A percentile compares a stretch with the other conserved stretches of the same genome.
Conservation (phyloP, 1,284 basidiomycete genomes). For the Fomitopsis palustris region DNA sequence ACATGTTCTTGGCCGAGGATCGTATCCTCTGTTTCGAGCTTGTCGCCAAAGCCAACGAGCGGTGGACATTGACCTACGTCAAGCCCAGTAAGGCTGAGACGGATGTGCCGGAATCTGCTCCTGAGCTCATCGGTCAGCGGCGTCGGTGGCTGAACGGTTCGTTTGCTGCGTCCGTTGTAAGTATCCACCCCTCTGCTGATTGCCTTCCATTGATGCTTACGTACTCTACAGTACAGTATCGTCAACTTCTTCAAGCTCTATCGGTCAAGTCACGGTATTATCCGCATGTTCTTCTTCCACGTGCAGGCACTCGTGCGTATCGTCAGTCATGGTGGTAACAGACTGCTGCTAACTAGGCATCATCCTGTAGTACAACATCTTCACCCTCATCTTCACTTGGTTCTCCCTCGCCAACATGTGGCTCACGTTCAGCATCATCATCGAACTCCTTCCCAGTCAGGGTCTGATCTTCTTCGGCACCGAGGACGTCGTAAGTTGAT, state of each 20-base stretch:
- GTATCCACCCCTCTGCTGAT: constrained; percentile 25
- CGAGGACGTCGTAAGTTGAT: constrained; percentile 47
- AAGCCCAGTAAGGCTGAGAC: constrained; percentile 96
- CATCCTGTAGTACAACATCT: constrained; percentile 63
- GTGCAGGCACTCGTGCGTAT: constrained; percentile 79
- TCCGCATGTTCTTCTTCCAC: constrained; percentile 95
- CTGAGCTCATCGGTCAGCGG: constrained; percentile 93
- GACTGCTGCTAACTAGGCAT: constrained; percentile 3
- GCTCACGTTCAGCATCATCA: constrained; percentile 96
- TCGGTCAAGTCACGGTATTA: constrained; percentile 76
- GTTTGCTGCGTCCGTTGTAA: constrained; percentile 90
- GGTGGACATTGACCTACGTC: constrained; percentile 92
- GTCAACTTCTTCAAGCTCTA: constrained; percentile 94
- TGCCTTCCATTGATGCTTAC: not conserved
- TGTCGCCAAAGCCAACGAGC: constrained; percentile 84
- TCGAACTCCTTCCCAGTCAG: constrained; percentile 78
- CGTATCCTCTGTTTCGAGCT: constrained; percentile 97
- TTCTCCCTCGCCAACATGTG: constrained; percentile 92
- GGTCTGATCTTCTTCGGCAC: constrained; percentile 71
- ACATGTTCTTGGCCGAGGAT: constrained; percentile 95
- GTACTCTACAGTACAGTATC: constrained; percentile 70
- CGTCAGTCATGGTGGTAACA: not conserved
- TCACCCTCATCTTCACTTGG: constrained; percentile 85
- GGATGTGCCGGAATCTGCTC: constrained; percentile 88
- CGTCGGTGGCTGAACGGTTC: constrained; percentile 97